Base-by-base conservation (phyloP, 768 basidiomycete species). In the Trametes cingulata region DNA sequence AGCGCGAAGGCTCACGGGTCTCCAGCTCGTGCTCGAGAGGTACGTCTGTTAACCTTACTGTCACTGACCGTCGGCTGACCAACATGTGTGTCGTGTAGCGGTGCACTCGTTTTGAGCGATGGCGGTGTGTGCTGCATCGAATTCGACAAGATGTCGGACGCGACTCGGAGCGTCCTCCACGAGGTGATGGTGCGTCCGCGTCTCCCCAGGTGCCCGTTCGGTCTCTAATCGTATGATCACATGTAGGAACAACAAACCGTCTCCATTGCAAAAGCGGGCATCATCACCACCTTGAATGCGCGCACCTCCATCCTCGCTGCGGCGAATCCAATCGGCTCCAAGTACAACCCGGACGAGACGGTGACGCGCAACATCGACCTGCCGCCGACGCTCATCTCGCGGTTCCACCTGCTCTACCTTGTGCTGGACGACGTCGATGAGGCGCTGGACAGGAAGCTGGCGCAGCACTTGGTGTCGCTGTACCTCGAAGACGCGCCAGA, bases 61-160 rank as follows among this genome's bases (percentile, higher is more conserved):
- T 10, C 15, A 15, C n/a, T 20, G 19, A 22, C 29, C 10, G 3
- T 1, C 25, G 9, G 22, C 27, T 33, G 14, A n/a, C 25, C 52
- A 2, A 8, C 20, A 64, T 20, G 48, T 36, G 48, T 19, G 45
- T 3, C n/a, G 6, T 45, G 13, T 65, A 93, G 94, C 77, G 95
- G 95, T 61, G 95, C 95, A 0, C 85, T 98, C 12, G 95, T 97
- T 1, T 75, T 98, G 60, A 93, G 91, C 71, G 96, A 98, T 65
- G 96, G 96, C 1, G 96, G 95, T 72, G 94, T 98, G 5, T 98
- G 95, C 72, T 98, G 96, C 71, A 98, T 98, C 65, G 96, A 98
- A 74, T 98, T 99, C 67, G 97, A 99, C 77, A 99, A 99, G 75
- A 99, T 99, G 97, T 95, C 95, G 36, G 90, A 98, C 61, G 85